phyloP scores from a whole-genome alignment of 139 green algal species.

The Yamagishiella unicocca region DNA sequence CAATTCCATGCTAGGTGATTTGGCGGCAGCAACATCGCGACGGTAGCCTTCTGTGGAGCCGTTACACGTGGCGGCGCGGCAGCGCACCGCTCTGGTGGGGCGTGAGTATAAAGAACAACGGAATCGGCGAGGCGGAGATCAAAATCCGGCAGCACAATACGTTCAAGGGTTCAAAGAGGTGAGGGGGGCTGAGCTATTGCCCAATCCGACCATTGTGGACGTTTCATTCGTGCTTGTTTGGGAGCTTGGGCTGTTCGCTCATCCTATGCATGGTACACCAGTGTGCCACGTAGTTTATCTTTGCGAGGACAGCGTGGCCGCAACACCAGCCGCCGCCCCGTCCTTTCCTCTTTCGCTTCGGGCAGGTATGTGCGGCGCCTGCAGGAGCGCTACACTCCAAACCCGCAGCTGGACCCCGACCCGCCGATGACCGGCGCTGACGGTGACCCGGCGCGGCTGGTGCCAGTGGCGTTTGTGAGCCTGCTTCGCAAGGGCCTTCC shows the following conservation, averaged over 20 bases:
- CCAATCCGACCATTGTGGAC: too few species aligned
- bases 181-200: too few species aligned
- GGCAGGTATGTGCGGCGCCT: slow-evolving; percentile 84
- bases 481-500: slow-evolving; percentile 88
- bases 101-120: slow-evolving; percentile 77
- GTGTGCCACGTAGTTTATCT: too few species aligned
- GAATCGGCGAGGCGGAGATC: slow-evolving; percentile 92
- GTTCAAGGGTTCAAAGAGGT: slow-evolving; percentile 84
- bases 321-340: too few species aligned
- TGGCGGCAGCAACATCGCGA: slow-evolving; percentile 62
- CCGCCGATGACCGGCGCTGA: slow-evolving; percentile 1
- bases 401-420: slow-evolving; percentile 59
- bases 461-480: slow-evolving; percentile 93
- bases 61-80: slow-evolving; percentile 87
- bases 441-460: slow-evolving; percentile 30
- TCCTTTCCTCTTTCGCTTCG: too few species aligned
- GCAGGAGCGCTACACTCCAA: slow-evolving; percentile 78
- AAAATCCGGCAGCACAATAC: slow-evolving; percentile 82
- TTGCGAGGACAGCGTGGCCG: too few species aligned
- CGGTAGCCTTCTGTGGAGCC: slow-evolving; percentile 68
- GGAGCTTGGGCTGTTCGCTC: too few species aligned
- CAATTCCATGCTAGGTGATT: slow-evolving; percentile 69
- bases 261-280: too few species aligned
- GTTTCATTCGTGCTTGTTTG: too few species aligned
- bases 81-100: slow-evolving; percentile 88